phyloP scores from a whole-genome alignment of 208 protist species.

The Blastocrithidia nonstop region DNA sequence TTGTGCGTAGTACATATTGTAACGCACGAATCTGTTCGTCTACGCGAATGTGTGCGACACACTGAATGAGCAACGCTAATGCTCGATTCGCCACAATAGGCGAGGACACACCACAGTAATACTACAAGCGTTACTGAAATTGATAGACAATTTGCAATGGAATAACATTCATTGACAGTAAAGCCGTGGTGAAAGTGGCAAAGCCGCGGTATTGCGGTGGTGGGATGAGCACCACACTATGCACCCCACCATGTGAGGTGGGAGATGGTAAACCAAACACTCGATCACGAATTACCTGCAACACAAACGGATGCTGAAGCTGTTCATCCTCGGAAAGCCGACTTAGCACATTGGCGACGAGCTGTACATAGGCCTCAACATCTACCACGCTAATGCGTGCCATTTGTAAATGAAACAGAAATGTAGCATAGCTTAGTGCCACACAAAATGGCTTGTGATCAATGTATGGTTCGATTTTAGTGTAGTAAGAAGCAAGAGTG shows the following conservation, averaged over 20 bases:
- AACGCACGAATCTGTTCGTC: slow-evolving; percentile 68
- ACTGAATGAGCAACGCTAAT: slow-evolving; percentile 61
- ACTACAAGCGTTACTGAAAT: slow-evolving; percentile 66
- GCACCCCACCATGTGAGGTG: slow-evolving; percentile 35
- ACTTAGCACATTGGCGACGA: slow-evolving; percentile 43
- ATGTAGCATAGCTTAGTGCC: slow-evolving; percentile 72
- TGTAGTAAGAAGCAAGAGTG: slow-evolving; percentile 82
- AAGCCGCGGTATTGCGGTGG: slow-evolving; percentile 77
- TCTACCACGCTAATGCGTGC: slow-evolving; percentile 61
- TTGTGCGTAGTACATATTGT: slow-evolving; percentile 62
- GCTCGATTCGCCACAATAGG: slow-evolving; percentile 73
- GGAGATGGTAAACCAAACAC: slow-evolving; percentile 78
- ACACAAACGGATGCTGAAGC: slow-evolving; percentile 66
- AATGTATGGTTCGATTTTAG: slow-evolving; percentile 44
- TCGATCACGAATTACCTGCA: slow-evolving; percentile 63
- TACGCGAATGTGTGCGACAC: slow-evolving; percentile 38
- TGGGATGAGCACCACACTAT: slow-evolving; percentile 67
- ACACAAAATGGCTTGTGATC: slow-evolving; percentile 78
- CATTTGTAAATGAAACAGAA: slow-evolving; percentile 86
- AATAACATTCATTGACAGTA: slow-evolving; percentile 32
- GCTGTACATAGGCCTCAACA: slow-evolving; percentile 74
- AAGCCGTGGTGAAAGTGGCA: slow-evolving; percentile 33
- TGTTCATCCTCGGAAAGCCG: slow-evolving; percentile 46
- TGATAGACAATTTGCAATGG: slow-evolving; percentile 65
- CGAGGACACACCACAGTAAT: slow-evolving; percentile 42